phyloP scores from a whole-genome alignment of 2,329 filamentous ascomycete genomes.

The Colletotrichum sp. region DNA sequence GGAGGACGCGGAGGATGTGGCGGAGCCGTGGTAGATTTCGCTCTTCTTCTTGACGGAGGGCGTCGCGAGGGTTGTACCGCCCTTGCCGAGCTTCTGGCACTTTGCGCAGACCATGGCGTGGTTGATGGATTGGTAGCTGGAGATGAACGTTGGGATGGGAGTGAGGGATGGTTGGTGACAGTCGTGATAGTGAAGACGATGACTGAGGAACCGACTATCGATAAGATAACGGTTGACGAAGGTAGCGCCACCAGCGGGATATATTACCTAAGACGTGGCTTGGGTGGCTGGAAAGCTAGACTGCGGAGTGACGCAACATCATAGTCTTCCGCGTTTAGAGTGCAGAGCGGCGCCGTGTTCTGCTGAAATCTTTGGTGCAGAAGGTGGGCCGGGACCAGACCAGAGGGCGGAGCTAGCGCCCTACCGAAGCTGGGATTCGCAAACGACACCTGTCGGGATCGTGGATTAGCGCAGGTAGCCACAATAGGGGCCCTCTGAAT shows the following conservation, averaged over 20 bases:
- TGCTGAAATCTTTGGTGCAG: background rate
- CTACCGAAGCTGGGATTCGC: background rate
- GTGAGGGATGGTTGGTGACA: background rate
- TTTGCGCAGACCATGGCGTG: slow-evolving; percentile 66
- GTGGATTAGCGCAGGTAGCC: slow-evolving; percentile 1
- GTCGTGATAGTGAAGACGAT: background rate
- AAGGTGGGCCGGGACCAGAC: background rate
- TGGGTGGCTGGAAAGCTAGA: background rate
- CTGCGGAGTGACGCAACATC: slow-evolving; percentile 4
- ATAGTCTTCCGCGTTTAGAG: background rate
- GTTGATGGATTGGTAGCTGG: background rate
- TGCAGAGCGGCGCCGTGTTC: background rate
- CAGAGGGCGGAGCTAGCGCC: background rate
- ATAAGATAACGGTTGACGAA: background rate
- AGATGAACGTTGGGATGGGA: background rate
- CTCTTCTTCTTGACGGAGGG: slow-evolving; percentile 71
- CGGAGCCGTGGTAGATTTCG: slow-evolving; percentile 70
- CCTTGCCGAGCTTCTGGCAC: slow-evolving; percentile 66
- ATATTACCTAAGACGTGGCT: background rate
- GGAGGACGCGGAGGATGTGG: slow-evolving; percentile 46
- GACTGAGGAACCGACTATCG: background rate
- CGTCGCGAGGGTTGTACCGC: slow-evolving; percentile 63
- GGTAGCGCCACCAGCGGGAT: background rate
- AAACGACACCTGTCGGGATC: background rate
- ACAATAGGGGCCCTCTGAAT: slow-evolving; percentile 16